Evolutionary conservation across 345 rosid species (phyloP).

Genomic region (Ceriops decandra): DNA sequence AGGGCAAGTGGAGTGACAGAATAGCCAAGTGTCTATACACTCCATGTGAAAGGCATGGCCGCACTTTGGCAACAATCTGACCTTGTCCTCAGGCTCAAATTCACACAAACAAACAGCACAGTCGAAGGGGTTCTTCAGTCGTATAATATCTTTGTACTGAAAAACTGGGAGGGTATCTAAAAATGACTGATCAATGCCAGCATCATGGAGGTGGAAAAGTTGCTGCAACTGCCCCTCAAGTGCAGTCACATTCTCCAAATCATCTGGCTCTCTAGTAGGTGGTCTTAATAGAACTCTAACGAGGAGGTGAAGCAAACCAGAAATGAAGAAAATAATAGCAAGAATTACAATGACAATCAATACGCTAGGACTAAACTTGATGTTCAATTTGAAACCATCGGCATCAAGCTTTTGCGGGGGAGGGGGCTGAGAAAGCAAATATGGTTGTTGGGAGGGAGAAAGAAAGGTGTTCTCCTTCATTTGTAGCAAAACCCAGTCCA

Average conservation of each 20-base stretch:
- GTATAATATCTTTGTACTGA: conserved; percentile 73
- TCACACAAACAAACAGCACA: conserved; percentile 98
- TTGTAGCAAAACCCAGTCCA: conserved; percentile 41
- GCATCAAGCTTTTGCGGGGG: conserved; percentile 29
- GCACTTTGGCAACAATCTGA: conserved; percentile 90
- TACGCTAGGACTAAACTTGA: conserved; percentile 72
- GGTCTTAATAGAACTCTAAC: conserved; percentile 75
- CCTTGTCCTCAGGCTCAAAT: conserved; percentile 85
- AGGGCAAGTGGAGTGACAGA: conserved; percentile 99
- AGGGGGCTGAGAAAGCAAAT: conserved; percentile 25
- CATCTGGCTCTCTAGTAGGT: conserved; percentile 58
- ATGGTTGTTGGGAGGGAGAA: conserved; percentile 35
- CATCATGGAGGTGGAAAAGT: conserved; percentile 89
- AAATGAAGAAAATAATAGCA: conserved; percentile 79
- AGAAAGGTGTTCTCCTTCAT: conserved; percentile 26
- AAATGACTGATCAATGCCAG: conserved; percentile 94
- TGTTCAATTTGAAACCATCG: conserved; percentile 48
- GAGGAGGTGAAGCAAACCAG: conserved; percentile 86
- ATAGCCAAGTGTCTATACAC: conserved; percentile 95
- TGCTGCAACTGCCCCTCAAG: conserved; percentile 97
- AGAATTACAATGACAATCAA: conserved; percentile 78
- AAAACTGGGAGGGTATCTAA: conserved; percentile 94
- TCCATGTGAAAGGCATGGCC: conserved; percentile 99
- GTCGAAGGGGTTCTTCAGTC: conserved; percentile 75
- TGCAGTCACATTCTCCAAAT: conserved; percentile 59